Conservation (phyloP, 306 rosid genomes). For the Castanea crenata region DNA sequence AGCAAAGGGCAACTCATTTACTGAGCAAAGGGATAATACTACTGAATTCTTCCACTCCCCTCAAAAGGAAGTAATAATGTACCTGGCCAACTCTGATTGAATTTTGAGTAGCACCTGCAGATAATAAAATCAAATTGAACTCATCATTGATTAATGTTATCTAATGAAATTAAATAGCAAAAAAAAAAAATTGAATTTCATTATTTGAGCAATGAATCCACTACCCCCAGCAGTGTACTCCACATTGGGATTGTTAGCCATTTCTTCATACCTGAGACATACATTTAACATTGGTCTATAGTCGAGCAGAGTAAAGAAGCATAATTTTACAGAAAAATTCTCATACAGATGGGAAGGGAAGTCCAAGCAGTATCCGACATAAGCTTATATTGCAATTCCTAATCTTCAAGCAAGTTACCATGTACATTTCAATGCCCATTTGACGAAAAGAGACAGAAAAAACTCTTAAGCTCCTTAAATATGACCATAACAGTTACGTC, state of each 20-base stretch:
- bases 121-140: not conserved
- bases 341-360: not conserved
- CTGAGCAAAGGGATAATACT: not conserved
- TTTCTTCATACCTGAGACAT: constrained; percentile 63
- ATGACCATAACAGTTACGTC: not conserved
- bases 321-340: not conserved
- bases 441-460: not conserved
- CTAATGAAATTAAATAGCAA: not conserved
- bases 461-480: not conserved
- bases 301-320: not conserved
- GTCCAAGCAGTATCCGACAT: not conserved
- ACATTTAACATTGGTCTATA: not conserved
- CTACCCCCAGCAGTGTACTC: constrained; percentile 98
- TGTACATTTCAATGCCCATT: not conserved
- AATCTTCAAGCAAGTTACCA: not conserved
- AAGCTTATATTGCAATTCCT: not conserved
- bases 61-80: constrained; percentile 7
- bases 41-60: not conserved
- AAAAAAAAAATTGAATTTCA: not conserved
- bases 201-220: not conserved
- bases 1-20: not conserved
- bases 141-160: not conserved
- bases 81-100: constrained; percentile 94
- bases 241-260: constrained; percentile 55
- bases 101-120: constrained; percentile 88